Conservation (phyloP, 2,329 filamentous ascomycete genomes). For the Lojkania enalia region DNA sequence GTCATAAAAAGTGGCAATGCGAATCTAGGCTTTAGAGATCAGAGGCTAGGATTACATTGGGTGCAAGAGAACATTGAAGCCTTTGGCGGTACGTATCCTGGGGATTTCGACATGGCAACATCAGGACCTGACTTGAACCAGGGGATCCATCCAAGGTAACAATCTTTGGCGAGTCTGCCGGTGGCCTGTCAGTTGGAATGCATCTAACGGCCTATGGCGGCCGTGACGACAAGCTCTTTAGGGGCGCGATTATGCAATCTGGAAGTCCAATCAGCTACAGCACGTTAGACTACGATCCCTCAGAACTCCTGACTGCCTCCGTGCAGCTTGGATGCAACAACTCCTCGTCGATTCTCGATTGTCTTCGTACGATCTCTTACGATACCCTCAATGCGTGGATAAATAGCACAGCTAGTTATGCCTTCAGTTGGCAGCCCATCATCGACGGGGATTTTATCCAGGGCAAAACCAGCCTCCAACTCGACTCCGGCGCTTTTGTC, state of each 20-base stretch:
- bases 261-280: slow-evolving; percentile 44
- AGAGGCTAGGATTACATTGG: slow-evolving; percentile 53
- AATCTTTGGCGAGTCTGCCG: slow-evolving; percentile 52
- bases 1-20: slow-evolving; percentile 49
- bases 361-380: slow-evolving; percentile 64
- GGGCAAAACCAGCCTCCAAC: slow-evolving; percentile 57
- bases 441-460: slow-evolving; percentile 62
- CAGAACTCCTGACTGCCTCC: slow-evolving; percentile 57
- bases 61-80: slow-evolving; percentile 48
- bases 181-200: slow-evolving; percentile 50
- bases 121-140: slow-evolving; percentile 15
- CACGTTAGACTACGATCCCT: slow-evolving; percentile 49
- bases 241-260: slow-evolving; percentile 52
- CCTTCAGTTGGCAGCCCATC: slow-evolving; percentile 46
- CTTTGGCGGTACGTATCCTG: slow-evolving; percentile 47
- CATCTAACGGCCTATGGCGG: slow-evolving; percentile 53
- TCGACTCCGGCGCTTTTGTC: slow-evolving; percentile 63
- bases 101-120: neutral
- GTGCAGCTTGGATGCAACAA: slow-evolving; percentile 27
- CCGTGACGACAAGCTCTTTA: slow-evolving; percentile 53
- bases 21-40: slow-evolving; percentile 52
- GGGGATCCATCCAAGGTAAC: slow-evolving; percentile 48
- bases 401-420: slow-evolving; percentile 43
- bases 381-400: slow-evolving; percentile 60
- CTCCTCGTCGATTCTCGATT: slow-evolving; percentile 26